Base-by-base conservation (phyloP, 169 alveolate genomes). In the Plasmodium vivax region DNA sequence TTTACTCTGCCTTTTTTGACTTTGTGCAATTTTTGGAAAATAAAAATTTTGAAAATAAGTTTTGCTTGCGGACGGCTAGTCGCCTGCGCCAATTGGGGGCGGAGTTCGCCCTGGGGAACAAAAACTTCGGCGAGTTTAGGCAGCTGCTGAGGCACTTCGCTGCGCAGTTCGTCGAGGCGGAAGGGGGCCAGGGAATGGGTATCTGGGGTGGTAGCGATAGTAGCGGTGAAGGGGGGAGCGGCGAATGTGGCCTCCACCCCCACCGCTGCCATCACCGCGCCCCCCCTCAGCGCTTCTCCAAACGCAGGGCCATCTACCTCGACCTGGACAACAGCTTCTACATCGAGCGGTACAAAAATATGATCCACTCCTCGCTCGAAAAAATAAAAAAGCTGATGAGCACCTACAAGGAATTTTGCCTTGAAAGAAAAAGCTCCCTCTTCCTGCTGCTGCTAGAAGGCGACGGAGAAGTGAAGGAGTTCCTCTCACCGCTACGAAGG, bases 251-350 rank as follows among this genome's bases (percentile, higher is more conserved):
- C 45, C 45, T 0, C 45, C 8, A 8, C 45, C 45, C 6, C 7
- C 45, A 3, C 7, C 45, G 7, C 45, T 8, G 7, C 45, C 8
- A 38, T 4, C 7, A 5, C 7, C 45, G 0, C 7, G 0, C 6
- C 45, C 45, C 9, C 8, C 12, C 0, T 19, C 19, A 62, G 16
- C 9, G 38, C 30, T 92, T 92, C 56, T 92, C 84, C 38, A 92
- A 79, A 82, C 74, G 62, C 43, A 71, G 88, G 19, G 72, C 83
- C 75, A 92, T 92, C 34, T 92, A 92, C 41, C 3, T 92, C 47
- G 95, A 92, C 41, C 38, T 92, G 19, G 95, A 92, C 41, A 82
- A 82, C 84, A 82, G 95, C 68, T 92, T 92, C 83, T 92, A 72
- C 51, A 92, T 82, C 16, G 95, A 92, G 38, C 71, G 92, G 56